Conservation (phyloP, 73 alveolate genomes). For the Diophrys appendiculata region DNA sequence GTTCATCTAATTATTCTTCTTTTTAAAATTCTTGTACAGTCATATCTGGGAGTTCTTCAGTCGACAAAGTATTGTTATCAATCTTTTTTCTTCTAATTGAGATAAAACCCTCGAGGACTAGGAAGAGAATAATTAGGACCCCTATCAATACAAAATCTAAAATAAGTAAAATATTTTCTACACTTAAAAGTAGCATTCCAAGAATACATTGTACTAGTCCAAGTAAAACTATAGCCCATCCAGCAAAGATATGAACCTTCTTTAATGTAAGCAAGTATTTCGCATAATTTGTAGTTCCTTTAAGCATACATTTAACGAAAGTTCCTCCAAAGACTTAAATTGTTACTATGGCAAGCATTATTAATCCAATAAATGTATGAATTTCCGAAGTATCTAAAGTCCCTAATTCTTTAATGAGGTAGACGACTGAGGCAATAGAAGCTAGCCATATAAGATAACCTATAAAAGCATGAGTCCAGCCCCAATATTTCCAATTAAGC, state of each 20-base stretch:
- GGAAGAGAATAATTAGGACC: background rate
- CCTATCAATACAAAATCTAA: background rate
- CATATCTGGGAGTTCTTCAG: background rate
- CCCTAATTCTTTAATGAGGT: background rate
- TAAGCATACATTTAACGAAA: background rate
- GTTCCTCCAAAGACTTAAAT: background rate
- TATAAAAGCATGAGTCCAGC: background rate
- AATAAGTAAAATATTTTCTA: background rate
- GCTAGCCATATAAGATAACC: background rate
- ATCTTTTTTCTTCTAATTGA: background rate
- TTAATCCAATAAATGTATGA: background rate
- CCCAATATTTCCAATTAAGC: background rate
- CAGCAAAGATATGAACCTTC: background rate
- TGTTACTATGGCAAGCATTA: background rate
- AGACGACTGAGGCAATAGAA: background rate
- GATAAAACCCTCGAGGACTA: background rate
- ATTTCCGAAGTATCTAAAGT: background rate
- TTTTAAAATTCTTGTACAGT: too few species aligned
- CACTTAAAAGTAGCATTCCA: background rate
- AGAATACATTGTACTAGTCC: too few species aligned
- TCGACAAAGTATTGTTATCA: background rate
- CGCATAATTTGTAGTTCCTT: background rate
- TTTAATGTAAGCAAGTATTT: constrained; percentile 1
- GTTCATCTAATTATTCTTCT: background rate
- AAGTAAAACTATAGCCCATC: background rate